Evolutionary conservation across 495 filamentous ascomycete genomes (phyloP), one percentile per base, ranked within the genome.

Genomic region (Podospora anserina): DNA sequence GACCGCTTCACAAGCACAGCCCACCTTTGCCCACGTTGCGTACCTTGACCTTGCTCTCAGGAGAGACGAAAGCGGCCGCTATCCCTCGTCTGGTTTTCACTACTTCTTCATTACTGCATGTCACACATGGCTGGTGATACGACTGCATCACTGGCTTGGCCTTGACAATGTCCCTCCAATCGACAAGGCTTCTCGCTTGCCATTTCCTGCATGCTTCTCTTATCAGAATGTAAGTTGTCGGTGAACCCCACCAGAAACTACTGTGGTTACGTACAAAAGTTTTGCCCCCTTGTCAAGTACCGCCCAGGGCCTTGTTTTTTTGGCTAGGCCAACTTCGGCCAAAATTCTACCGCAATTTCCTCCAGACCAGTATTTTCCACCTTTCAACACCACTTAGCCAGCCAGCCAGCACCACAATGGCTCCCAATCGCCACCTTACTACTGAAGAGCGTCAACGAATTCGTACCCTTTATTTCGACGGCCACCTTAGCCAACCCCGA

Each of bases 101-200:
- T 58, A 20, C 56, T 20, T 63, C n/a, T 63, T 26, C 61, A 19
- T 26, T 58, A 20, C 19, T 26, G 56, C 56, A 27, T 58, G 56
- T 58, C 56, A 20, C 56, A 20, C 19, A 20, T 27, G 56, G 23
- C n/a, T 58, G 56, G n/a, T 27, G 56, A 58, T 58, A 58, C 56
- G 23, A 20, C 56, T 58, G 56, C 56, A 58, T 58, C 56, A 20
- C 56, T 58, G 23, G 56, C 56, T 27, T 58, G 56, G 56, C 23
- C 18, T 20, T 4, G 18, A 58, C 23, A 9, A 9, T 20, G 18
- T 16, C 56, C 56, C 56, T 58, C 56, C 56, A 58, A 58, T 58
- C 9, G 56, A 27, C 23, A 27, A 20, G n/a, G 56, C 56, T 13
- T 11, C 56, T 27, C 23, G 19, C 19, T 20, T 58, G 56, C 23